Evolutionary conservation across 495 filamentous ascomycete species (phyloP).

Genomic region (Chaetomium tenue): DNA sequence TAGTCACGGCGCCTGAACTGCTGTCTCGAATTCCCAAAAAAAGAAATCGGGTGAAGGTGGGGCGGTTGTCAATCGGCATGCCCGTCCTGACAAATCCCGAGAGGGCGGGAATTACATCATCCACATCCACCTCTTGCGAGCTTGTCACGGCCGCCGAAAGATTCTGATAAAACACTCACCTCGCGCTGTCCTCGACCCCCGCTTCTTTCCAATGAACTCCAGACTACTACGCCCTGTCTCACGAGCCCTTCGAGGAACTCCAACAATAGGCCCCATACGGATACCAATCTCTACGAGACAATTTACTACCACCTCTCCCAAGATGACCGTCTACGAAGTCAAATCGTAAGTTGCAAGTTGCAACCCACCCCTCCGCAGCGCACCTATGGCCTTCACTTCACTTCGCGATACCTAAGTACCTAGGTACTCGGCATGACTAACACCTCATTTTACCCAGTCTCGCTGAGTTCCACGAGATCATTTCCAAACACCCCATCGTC

Average conservation of each 20-base stretch:
- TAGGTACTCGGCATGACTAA: neutral
- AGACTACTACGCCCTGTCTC: constrained; percentile 29
- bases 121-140: constrained; percentile 15
- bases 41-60: constrained; percentile 3
- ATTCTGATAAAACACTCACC: constrained; percentile 16
- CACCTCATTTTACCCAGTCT: constrained; percentile 47
- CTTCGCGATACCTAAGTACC: too few relatives aligned
- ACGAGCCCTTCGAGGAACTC: constrained; percentile 19
- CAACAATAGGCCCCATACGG: constrained; percentile 6
- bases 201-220: constrained; percentile 28
- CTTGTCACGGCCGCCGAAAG: neutral
- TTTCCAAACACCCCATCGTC: constrained; percentile 58
- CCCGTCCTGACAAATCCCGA: constrained; percentile 20
- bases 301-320: constrained; percentile 46
- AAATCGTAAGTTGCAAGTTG: constrained; percentile 44
- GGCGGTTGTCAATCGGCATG: constrained; percentile 5
- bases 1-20: too few relatives aligned
- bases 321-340: constrained; percentile 47
- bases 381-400: too few relatives aligned
- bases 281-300: constrained; percentile 30
- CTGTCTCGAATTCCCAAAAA: neutral
- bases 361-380: neutral
- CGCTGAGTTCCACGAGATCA: constrained; percentile 58
- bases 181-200: neutral
- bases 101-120: constrained; percentile 25